These are phyloP conservation scores for Chondrostereum purpureum DNA, from an alignment of 1,284 basidiomycete genomes.

Conservation along the genomic window DNA sequence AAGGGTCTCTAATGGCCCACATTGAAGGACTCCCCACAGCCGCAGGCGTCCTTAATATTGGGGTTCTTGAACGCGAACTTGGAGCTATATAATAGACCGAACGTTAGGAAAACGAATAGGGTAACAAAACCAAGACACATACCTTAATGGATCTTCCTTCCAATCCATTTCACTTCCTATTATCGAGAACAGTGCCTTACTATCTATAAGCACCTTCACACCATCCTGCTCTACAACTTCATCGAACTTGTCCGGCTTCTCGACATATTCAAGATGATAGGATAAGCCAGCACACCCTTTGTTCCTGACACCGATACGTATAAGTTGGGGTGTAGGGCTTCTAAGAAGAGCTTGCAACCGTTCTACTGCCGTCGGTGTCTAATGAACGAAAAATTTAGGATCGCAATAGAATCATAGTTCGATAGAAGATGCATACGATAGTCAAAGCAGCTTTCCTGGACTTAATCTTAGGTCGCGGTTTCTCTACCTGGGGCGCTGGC, in stretches of 20 bases:
- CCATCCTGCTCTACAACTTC: constrained; percentile 97
- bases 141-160: constrained; percentile 89
- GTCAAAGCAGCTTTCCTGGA: constrained; percentile 78
- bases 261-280: constrained; percentile 96
- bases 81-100: constrained; percentile 43
- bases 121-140: constrained; percentile 17
- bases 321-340: constrained; percentile 83
- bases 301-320: constrained; percentile 93
- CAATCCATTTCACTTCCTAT: constrained; percentile 99
- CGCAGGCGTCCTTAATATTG: constrained; percentile 88
- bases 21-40: constrained; percentile 88
- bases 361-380: constrained; percentile 81
- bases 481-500: constrained; percentile 55
- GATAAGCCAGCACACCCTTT: constrained; percentile 99
- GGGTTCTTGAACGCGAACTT: constrained; percentile 93
- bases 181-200: constrained; percentile 95
- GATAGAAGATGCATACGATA: constrained; percentile 59
- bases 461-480: constrained; percentile 59
- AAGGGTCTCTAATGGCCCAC: constrained; percentile 34
- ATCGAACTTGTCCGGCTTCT: constrained; percentile 88
- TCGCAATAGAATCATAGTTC: constrained; percentile 2
- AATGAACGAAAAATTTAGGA: constrained; percentile 9
- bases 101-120: constrained; percentile 5
- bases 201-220: constrained; percentile 92
- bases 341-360: constrained; percentile 68